Percentiles rank a stretch among this genome's conserved stretches.
Evolutionary conservation across 2,329 filamentous ascomycete genomes (phyloP).

Genomic region (Apiospora rasikravindrae): DNA sequence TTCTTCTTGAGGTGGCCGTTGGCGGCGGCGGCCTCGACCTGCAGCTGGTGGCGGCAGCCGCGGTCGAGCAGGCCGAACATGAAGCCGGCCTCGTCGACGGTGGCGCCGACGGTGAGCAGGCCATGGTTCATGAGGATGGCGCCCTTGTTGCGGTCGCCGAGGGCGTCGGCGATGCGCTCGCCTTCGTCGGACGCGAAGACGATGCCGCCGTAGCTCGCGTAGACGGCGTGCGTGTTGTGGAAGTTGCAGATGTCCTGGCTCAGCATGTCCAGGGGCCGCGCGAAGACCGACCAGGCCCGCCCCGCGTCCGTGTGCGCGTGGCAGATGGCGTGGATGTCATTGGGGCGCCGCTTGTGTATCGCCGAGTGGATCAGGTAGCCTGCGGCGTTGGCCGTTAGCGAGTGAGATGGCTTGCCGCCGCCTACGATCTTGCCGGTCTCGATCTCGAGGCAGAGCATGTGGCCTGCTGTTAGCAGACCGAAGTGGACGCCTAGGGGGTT

Average conservation of each 20-base stretch:
- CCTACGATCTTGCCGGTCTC: slow-evolving; percentile 64
- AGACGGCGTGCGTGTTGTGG: slow-evolving; percentile 68
- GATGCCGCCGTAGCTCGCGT: slow-evolving; percentile 58
- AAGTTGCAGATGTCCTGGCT: slow-evolving; percentile 71
- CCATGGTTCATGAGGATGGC: slow-evolving; percentile 75
- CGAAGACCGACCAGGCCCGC: slow-evolving; percentile 72
- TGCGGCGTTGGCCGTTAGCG: slow-evolving; percentile 60
- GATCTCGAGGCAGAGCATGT: slow-evolving; percentile 70
- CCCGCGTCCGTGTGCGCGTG: slow-evolving; percentile 72
- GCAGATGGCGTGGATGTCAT: slow-evolving; percentile 67
- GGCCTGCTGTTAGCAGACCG: slow-evolving; percentile 65
- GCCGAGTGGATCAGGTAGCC: slow-evolving; percentile 74
- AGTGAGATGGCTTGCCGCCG: slow-evolving; percentile 53
- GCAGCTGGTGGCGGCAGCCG: slow-evolving; percentile 70
- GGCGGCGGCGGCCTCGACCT: slow-evolving; percentile 66
- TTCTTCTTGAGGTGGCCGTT: slow-evolving; percentile 45
- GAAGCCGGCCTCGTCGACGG: slow-evolving; percentile 77
- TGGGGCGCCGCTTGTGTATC: slow-evolving; percentile 68
- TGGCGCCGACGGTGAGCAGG: slow-evolving; percentile 70
- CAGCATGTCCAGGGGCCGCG: slow-evolving; percentile 70
- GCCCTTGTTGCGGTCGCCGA: slow-evolving; percentile 63
- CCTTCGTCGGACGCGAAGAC: slow-evolving; percentile 69
- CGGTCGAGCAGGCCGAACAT: slow-evolving; percentile 72
- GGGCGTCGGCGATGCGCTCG: slow-evolving; percentile 63
- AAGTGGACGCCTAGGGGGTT: slow-evolving; percentile 71